A percentile compares a stretch with the other conserved stretches of the same genome.
Conservation (phyloP, 352 stramenopile species). For the Pythium graminicola region DNA sequence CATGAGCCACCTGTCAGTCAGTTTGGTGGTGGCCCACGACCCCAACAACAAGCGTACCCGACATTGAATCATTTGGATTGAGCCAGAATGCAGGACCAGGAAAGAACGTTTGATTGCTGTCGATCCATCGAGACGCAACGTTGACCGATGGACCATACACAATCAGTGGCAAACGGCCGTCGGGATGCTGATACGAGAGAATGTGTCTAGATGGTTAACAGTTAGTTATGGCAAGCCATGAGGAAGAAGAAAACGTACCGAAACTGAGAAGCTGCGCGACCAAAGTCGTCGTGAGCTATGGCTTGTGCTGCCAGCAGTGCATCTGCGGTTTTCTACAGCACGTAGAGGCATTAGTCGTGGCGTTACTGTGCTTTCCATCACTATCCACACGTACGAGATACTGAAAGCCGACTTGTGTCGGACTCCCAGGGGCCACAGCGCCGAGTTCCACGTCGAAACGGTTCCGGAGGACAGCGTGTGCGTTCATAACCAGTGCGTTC, state of each 20-base stretch:
- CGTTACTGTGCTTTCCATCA: too few species aligned
- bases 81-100: slow-evolving; percentile 73
- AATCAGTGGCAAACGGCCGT: slow-evolving; percentile 59
- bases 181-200: slow-evolving; percentile 45
- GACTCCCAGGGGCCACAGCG: slow-evolving; percentile 46
- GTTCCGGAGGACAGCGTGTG: slow-evolving; percentile 29
- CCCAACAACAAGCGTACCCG: too few species aligned
- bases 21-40: too few species aligned
- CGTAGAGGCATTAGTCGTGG: neutral
- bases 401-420: slow-evolving; percentile 60
- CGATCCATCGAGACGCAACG: slow-evolving; percentile 38
- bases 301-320: slow-evolving; percentile 74
- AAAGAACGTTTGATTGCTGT: slow-evolving; percentile 64
- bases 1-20: too few species aligned
- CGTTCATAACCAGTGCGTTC: slow-evolving; percentile 36
- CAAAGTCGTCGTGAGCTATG: slow-evolving; percentile 72
- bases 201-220: slow-evolving; percentile 29
- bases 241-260: slow-evolving; percentile 23
- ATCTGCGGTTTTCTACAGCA: slow-evolving; percentile 57
- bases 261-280: slow-evolving; percentile 49
- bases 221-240: neutral
- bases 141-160: slow-evolving; percentile 76
- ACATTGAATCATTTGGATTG: neutral
- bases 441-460: slow-evolving; percentile 67
- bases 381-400: slow-evolving; percentile 40